Base-by-base conservation (phyloP, 2,329 filamentous ascomycete species). In the Alternaria triticimaculans region DNA sequence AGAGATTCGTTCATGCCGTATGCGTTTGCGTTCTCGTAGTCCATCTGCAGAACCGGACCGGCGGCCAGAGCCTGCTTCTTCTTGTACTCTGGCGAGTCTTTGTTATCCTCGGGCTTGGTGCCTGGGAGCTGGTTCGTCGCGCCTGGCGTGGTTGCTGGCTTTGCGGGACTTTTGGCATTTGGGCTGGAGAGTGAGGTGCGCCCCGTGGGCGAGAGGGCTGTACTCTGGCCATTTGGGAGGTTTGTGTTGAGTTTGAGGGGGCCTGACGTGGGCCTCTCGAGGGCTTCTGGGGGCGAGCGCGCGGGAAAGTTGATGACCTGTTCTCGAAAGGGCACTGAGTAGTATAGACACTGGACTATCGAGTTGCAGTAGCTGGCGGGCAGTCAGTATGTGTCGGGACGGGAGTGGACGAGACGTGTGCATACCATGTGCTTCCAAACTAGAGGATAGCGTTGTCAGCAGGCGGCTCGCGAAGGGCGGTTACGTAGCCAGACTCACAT, bases 381-480 rank as follows among this genome's bases (percentile, higher is more conserved):
- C 41, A 44, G 69, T 67, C 37, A 71, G 71, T 28, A 59, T 33
- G 37, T 25, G 60, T 60, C 56, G 60, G 56, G 49, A 51, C 45
- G 60, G 64, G 33, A 30, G 57, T 37, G 28, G 21, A 46, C 18
- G 43, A n/a, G 18, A 37, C 45, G 45, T 18, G 55, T 43, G 71
- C 83, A 77, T 91, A 97, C 94, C 95, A 98, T 79, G 95, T 98
- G 78, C 97, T 98, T 78, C 95, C 95, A 83, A 97, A 97, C 94
- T 97, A 81, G 53, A 59, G 44, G 44, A 30, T 4, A 60, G 58
- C 37, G 66, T 41, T 23, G 64, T 78, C 65, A 77, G 78, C 68
- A 56, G 58, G 50, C 62, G 54, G 48, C 55, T 64, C 37, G 48
- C 45, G 60, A 55, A 44, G 41, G 44, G 60, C 55, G 46, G 45